phyloP scores from a whole-genome alignment of 2,329 filamentous ascomycete species.

The Catunica adiposa region DNA sequence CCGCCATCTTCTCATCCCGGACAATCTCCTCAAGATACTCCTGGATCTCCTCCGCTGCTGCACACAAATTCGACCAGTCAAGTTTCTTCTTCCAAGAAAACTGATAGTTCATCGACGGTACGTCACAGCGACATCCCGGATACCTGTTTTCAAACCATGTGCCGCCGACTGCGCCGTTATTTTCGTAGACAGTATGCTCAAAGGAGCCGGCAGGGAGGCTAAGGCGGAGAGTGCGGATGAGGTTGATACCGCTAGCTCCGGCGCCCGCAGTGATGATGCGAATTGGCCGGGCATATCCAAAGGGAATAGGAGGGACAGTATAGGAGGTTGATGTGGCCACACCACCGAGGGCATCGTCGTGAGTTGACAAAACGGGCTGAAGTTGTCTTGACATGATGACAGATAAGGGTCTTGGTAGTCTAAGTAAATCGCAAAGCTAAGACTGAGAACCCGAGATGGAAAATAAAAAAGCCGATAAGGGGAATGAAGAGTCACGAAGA shows the following conservation, averaged over 20 bases:
- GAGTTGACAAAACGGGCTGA: constrained; percentile 8
- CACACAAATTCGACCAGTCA: constrained; percentile 42
- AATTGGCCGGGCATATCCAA: constrained; percentile 15
- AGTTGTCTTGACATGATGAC: constrained; percentile 9
- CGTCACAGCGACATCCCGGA: constrained; percentile 39
- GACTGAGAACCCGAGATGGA: background rate
- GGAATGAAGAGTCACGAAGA: background rate
- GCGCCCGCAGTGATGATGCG: constrained; percentile 20
- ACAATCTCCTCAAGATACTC: constrained; percentile 33
- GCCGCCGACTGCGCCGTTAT: constrained; percentile 37
- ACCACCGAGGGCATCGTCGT: constrained; percentile 5
- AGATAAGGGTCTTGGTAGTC: background rate
- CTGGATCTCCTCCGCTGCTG: constrained; percentile 37
- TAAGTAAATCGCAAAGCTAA: no score
- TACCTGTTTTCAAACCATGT: constrained; percentile 45
- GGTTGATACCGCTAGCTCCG: constrained; percentile 20
- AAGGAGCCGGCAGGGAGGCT: constrained; percentile 24
- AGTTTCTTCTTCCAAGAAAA: constrained; percentile 44
- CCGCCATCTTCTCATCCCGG: constrained; percentile 30
- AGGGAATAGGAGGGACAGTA: constrained; percentile 6
- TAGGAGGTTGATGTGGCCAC: constrained; percentile 2
- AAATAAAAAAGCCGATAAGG: background rate
- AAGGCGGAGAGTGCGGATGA: constrained; percentile 28
- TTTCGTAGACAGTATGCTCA: constrained; percentile 36
- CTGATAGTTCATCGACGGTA: constrained; percentile 45